Conservation (phyloP, 768 basidiomycete genomes). For the Suillus paluster region DNA sequence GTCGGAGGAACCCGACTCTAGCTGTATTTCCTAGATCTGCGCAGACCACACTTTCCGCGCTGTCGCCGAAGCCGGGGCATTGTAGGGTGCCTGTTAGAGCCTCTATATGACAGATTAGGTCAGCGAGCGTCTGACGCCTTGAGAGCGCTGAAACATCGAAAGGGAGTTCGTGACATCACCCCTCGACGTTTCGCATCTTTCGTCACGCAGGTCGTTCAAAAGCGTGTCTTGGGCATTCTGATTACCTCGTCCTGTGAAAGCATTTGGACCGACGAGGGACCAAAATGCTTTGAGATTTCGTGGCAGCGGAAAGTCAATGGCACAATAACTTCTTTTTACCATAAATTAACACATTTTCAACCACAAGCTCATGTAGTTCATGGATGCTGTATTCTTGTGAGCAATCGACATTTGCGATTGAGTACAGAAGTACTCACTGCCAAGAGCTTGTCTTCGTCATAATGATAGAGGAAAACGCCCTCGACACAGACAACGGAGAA, state of each 20-base stretch:
- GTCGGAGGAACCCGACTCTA: background rate
- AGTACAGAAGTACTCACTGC: background rate
- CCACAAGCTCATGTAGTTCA: background rate
- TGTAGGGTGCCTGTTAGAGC: background rate
- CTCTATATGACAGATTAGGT: background rate
- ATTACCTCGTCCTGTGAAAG: background rate
- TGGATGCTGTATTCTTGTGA: background rate
- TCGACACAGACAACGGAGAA: background rate
- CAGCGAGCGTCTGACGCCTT: background rate
- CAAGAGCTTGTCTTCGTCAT: background rate
- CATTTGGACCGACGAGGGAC: background rate
- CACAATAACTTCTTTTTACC: background rate
- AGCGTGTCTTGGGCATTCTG: background rate
- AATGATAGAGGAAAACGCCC: background rate
- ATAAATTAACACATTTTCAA: background rate
- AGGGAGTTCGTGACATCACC: background rate
- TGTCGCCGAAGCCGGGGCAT: background rate
- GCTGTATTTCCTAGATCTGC: background rate
- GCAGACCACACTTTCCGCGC: background rate
- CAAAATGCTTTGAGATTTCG: background rate
- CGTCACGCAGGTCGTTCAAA: background rate
- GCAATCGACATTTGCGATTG: background rate
- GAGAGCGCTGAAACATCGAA: background rate
- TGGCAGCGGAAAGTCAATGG: background rate
- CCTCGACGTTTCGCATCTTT: background rate